Evolutionary conservation across 805 yeast genomes (phyloP).

Genomic region (Peterozyma xylosa): DNA sequence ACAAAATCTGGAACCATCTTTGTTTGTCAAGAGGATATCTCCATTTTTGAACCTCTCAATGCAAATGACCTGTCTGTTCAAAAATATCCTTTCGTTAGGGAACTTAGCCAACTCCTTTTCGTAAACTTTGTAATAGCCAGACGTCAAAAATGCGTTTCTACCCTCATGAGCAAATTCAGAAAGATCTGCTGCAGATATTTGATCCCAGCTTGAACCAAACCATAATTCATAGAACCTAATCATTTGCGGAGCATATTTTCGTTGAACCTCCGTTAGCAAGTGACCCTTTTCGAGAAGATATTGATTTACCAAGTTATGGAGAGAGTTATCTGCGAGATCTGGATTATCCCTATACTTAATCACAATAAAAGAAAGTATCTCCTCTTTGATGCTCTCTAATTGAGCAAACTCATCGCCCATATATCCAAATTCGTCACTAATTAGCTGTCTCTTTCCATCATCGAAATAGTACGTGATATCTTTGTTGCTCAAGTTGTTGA

Average conservation of each 20-base stretch:
- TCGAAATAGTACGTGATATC: constrained; percentile 23
- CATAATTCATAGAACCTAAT: constrained; percentile 58
- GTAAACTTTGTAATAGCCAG: constrained; percentile 42
- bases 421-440: constrained; percentile 12
- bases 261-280: constrained; percentile 43
- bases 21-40: constrained; percentile 8
- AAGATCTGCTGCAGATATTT: constrained; percentile 50
- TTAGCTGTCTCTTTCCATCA: constrained; percentile 17
- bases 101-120: constrained; percentile 21
- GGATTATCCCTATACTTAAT: constrained; percentile 28
- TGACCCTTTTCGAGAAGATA: constrained; percentile 39
- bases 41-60: constrained; percentile 18
- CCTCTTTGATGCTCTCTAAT: constrained; percentile 24
- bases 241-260: constrained; percentile 38
- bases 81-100: constrained; percentile 11
- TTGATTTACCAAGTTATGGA: constrained; percentile 39
- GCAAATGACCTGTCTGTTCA: constrained; percentile 17
- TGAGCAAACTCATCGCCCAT: constrained; percentile 45
- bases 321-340: constrained; percentile 47
- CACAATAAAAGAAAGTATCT: constrained; percentile 18
- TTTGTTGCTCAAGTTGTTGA: constrained; percentile 28
- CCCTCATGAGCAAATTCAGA: constrained; percentile 56
- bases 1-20: constrained; percentile 1
- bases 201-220: constrained; percentile 68
- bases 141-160: constrained; percentile 58